Conservation (phyloP, 306 rosid species). For the Senna siamea region DNA sequence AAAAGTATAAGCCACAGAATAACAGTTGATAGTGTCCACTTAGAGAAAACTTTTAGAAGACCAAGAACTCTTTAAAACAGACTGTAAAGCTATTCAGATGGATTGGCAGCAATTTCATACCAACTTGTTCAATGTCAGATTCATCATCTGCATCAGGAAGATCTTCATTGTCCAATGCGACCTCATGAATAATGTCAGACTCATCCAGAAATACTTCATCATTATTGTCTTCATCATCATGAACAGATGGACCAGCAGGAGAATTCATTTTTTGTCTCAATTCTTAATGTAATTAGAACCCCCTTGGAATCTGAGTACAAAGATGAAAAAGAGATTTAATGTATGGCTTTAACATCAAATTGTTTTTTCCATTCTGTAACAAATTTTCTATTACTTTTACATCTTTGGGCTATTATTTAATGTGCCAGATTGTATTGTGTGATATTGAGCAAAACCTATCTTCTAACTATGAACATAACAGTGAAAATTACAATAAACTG, state of each 20-base stretch:
- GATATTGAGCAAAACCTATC: not conserved
- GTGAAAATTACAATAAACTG: too few relatives aligned
- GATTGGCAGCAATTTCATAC: conserved; percentile 11
- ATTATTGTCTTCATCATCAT: conserved; percentile 38
- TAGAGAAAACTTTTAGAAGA: conserved; percentile 3
- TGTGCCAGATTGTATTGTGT: not conserved
- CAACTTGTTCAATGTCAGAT: conserved; percentile 33
- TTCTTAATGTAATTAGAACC: not conserved
- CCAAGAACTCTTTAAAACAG: not conserved
- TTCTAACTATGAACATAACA: not conserved
- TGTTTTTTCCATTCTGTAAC: not conserved
- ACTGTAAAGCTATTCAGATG: not conserved
- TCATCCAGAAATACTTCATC: conserved; percentile 42
- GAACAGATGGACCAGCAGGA: conserved; percentile 14
- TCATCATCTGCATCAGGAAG: conserved; percentile 46
- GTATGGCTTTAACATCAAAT: not conserved
- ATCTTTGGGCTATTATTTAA: not conserved
- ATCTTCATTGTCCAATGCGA: conserved; percentile 42
- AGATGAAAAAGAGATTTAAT: not conserved
- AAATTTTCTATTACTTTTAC: too few relatives aligned
- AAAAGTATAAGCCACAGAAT: not conserved
- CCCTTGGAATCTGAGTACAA: not conserved
- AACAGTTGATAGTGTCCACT: not conserved
- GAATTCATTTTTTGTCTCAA: conserved; percentile 21
- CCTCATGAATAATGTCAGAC: conserved; percentile 41